Evolutionary conservation across 352 stramenopile genomes (phyloP).

Genomic region (Phytophthora colocasiae): DNA sequence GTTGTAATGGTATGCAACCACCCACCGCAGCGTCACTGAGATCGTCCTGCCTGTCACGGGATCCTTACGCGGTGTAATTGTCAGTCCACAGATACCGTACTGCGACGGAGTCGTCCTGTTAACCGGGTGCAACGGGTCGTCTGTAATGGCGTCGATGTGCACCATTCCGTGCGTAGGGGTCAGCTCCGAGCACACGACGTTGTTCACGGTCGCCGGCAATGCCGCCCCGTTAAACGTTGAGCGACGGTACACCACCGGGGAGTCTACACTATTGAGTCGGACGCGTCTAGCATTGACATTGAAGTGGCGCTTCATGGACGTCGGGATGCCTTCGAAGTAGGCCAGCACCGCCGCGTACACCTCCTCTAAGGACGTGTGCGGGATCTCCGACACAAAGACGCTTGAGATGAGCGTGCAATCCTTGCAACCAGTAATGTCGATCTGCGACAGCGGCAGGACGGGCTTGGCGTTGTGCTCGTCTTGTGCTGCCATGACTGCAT

Average conservation of each 20-base stretch:
- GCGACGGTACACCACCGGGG: slow-evolving; percentile 38
- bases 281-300: slow-evolving; percentile 32
- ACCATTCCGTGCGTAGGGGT: slow-evolving; percentile 38
- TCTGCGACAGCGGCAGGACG: slow-evolving; percentile 41
- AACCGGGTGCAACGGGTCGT: slow-evolving; percentile 41
- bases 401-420: slow-evolving; percentile 46
- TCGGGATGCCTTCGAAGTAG: slow-evolving; percentile 43
- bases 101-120: slow-evolving; percentile 18
- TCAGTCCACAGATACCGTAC: slow-evolving; percentile 36
- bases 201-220: slow-evolving; percentile 35
- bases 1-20: slow-evolving; percentile 49
- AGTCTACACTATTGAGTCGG: slow-evolving; percentile 28
- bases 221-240: slow-evolving; percentile 34
- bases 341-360: slow-evolving; percentile 40
- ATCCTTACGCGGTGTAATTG: slow-evolving; percentile 37
- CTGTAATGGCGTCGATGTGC: slow-evolving; percentile 42
- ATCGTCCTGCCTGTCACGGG: slow-evolving; percentile 13
- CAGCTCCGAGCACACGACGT: slow-evolving; percentile 39
- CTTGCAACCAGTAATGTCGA: slow-evolving; percentile 41
- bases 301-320: slow-evolving; percentile 45
- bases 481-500: slow-evolving; percentile 16
- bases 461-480: slow-evolving; percentile 14
- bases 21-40: slow-evolving; percentile 39
- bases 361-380: slow-evolving; percentile 42
- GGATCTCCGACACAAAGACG: slow-evolving; percentile 47